Base-by-base conservation (phyloP, 768 basidiomycete genomes). In the Daedaleopsis sinensis region DNA sequence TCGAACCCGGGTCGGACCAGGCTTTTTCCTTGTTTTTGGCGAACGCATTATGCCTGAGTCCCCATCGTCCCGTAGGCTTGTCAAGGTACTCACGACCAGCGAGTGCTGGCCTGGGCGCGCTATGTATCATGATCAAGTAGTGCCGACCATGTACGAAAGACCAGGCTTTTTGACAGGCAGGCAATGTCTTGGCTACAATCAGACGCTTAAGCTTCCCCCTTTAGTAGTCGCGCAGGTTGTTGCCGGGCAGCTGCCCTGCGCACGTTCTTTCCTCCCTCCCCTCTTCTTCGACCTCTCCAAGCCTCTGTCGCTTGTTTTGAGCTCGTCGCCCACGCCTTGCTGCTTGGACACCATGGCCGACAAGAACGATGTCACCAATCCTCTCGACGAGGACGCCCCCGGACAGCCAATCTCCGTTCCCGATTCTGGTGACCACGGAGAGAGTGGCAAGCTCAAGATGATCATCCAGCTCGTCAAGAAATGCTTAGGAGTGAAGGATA, bases 381-480 rank as follows among this genome's bases (percentile, higher is more conserved):
- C 52, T 55, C 58, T 67, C 42, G 67, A 69, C 37, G 72, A 73
- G 39, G 72, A 69, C 12, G 57, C 63, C 18, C 48, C 62, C 2
- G 81, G 76, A 15, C 79, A 82, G 21, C 77, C 88, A 58, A 84
- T 91, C 48, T 84, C 88, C 15, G 82, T 92, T 5, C 87, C 89
- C 59, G 90, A 92, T 65, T 72, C 82, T 44, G 82, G 79, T 44
- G 91, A 93, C 59, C 70, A 81, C 44, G 89, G 91, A 36, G 96
- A 98, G 73, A 92, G 93, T 62, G 91, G 93, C 50, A 96, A 91
- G 81, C 80, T 97, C 61, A 95, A 91, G 83, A 94, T 96, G 88
- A 93, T 98, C 52, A 79, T 98, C 18, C 87, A 90, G 71, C 84
- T 98, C 57, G 85, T 96, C 65, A 95, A 94, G 80, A 93, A 90